phyloP scores from a whole-genome alignment of 306 rosid species.

The Rubus parviflorus region DNA sequence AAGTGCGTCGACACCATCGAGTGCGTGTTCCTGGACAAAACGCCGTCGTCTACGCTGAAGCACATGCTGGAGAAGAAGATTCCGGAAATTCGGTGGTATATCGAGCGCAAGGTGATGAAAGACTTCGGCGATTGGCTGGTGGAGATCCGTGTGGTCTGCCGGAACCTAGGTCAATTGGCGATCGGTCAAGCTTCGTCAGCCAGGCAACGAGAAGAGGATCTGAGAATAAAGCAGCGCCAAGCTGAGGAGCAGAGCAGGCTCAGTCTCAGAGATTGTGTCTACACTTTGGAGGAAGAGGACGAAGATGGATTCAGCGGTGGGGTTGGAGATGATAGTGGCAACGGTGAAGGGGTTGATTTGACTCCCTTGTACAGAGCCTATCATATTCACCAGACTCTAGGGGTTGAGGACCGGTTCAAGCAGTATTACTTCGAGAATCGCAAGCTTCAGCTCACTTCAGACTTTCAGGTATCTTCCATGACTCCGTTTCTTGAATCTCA shows the following conservation, averaged over 20 bases:
- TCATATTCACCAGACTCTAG: conserved; percentile 89
- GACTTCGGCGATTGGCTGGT: conserved; percentile 97
- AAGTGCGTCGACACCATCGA: conserved; percentile 80
- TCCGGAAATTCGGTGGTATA: conserved; percentile 85
- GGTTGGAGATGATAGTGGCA: conserved; percentile 45
- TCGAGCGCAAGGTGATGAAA: conserved; percentile 85
- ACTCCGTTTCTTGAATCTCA: conserved; percentile 98
- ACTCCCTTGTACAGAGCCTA: conserved; percentile 81
- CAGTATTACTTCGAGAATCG: conserved; percentile 88
- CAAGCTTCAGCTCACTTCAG: conserved; percentile 93
- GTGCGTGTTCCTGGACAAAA: conserved; percentile 54
- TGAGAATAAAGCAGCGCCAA: conserved; percentile 94
- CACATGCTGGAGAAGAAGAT: conserved; percentile 92
- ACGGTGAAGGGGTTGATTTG: conserved; percentile 79
- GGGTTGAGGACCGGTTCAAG: conserved; percentile 89
- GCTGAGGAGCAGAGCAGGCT: conserved; percentile 99
- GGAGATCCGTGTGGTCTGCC: conserved; percentile 89
- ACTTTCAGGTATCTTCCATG: conserved; percentile 99
- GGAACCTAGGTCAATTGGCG: conserved; percentile 90
- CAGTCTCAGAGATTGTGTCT: conserved; percentile 85
- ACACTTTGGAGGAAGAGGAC: conserved; percentile 85
- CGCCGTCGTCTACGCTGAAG: conserved; percentile 77
- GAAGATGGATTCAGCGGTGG: conserved; percentile 61
- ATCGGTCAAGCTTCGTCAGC: conserved; percentile 94
- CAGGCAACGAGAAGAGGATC: conserved; percentile 96